A percentile compares a stretch with the other conserved stretches of the same genome.
These are phyloP conservation scores for Sideroxylon spinosum DNA, from an alignment of 179 eudicot species.

Conservation along the genomic window DNA sequence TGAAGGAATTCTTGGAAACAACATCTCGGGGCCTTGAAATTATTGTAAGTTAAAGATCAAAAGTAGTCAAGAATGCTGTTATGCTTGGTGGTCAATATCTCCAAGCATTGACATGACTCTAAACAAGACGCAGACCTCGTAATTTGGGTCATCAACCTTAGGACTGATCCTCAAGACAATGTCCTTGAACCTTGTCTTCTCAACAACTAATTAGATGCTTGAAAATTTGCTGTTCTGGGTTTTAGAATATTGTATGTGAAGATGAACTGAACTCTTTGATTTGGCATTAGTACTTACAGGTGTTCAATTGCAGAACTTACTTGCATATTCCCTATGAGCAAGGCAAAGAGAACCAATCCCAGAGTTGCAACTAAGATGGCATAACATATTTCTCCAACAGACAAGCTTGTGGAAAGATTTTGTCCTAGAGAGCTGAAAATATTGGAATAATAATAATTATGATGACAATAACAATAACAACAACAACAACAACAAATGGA, in stretches of 20 bases:
- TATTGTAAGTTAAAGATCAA: no score
- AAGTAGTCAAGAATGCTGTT: background rate
- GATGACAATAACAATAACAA: no score
- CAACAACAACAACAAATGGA: background rate
- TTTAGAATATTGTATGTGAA: background rate
- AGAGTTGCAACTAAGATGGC: constrained; percentile 47
- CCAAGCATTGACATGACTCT: background rate
- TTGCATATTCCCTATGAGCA: constrained; percentile 76
- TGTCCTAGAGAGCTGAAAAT: constrained; percentile 61
- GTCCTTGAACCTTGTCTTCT: background rate
- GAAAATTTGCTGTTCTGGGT: background rate
- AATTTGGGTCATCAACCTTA: background rate
- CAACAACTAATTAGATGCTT: background rate
- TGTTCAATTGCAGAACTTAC: constrained; percentile 23
- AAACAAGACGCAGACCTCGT: background rate
- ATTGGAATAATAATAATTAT: background rate
- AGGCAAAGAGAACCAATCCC: constrained; percentile 64
- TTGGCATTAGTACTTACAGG: background rate
- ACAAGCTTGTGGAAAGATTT: constrained; percentile 52
- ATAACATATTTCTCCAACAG: constrained; percentile 51
- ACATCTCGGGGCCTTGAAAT: background rate
- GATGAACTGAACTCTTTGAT: background rate
- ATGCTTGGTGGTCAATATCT: background rate
- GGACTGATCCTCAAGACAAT: background rate
- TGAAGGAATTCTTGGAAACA: background rate